Conservation (phyloP, 441 rosid genomes). For the Caryocar brasiliense region DNA sequence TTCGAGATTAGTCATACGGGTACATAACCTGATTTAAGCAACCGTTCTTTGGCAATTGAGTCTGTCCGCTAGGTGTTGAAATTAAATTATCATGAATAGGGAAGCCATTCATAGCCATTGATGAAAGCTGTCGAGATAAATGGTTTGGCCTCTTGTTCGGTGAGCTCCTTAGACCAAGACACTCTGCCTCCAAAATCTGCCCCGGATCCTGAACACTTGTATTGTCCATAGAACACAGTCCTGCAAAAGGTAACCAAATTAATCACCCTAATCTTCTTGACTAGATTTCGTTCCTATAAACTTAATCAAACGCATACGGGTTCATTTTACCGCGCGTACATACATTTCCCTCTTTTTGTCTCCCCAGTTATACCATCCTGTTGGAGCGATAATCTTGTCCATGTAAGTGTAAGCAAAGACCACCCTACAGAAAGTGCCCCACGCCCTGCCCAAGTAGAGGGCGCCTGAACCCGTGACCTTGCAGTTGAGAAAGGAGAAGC, state of each 20-base stretch:
- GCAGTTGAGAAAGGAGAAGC: conserved; percentile 52
- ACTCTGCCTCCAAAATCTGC: conserved; percentile 33
- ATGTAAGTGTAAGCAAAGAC: conserved; percentile 43
- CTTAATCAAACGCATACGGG: too few relatives aligned
- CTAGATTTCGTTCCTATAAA: too few relatives aligned
- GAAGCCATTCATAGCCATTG: conserved; percentile 36
- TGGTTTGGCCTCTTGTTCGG: conserved; percentile 28
- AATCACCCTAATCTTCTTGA: too few relatives aligned
- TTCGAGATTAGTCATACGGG: too few relatives aligned
- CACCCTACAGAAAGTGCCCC: conserved; percentile 56
- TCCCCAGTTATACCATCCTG: conserved; percentile 57
- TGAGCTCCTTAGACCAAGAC: conserved; percentile 46
- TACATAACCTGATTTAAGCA: too few relatives aligned
- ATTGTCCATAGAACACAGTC: conserved; percentile 49
- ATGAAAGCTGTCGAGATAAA: conserved; percentile 36
- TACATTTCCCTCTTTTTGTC: conserved; percentile 43
- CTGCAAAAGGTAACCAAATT: too few relatives aligned
- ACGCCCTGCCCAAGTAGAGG: conserved; percentile 51
- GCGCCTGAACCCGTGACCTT: conserved; percentile 50
- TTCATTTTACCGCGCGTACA: too few relatives aligned
- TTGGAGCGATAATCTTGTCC: conserved; percentile 40
- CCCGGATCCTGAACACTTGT: conserved; percentile 43
- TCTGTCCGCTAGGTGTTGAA: too few relatives aligned
- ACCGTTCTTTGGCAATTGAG: too few relatives aligned
- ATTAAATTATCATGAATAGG: not conserved